Evolutionary conservation across 2,329 filamentous ascomycete species (phyloP), one percentile per base, ranked within the genome.

Genomic region (Claviceps sp.): DNA sequence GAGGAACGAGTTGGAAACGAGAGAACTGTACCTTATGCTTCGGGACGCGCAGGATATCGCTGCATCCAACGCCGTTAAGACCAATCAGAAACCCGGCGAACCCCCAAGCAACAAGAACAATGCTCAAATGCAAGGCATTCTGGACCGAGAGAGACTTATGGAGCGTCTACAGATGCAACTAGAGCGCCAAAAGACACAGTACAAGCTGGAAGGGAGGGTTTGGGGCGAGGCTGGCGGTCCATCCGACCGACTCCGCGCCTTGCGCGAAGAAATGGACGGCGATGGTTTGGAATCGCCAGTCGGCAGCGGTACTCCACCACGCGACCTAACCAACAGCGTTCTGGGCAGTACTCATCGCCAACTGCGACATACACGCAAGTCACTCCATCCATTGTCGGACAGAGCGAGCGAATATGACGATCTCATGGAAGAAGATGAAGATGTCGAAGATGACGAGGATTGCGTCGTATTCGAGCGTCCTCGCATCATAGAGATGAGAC

Each of bases 1-100:
- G 68, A 80, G 93, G 50, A 95, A 95, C 62, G 93, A 98, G 69
- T 74, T 98, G 34, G 93, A 98, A 70, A 97, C 91, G 2, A 79
- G 93, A 71, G 93, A 98, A 68, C 72, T 98, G 22, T 98, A 97
- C 67, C 84, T 98, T 52, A 98, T 98, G 93, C 83, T 98, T 57
- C 83, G 91, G 55, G 93, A 98, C 68, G 91, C 93, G 39, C 91
- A 97, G 68, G 91, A 98, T 62, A 88, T 96, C 58, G 91, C 91
- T 45, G 90, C 89, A 23, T 89, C 91, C 3, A 87, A 88, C 60
- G 86, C 88, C 50, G 70, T 70, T 51, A 82, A 81, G 65, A 71
- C 72, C 56, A 72, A 72, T 42, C 72, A 72, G 43, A 73, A 68
- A 51, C 44, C 47, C 36, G 47, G 44, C 23, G 75, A 74, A 57